A percentile compares a stretch with the other conserved stretches of the same genome.
These are phyloP conservation scores for Cucurbitaria berberidis DNA, from an alignment of 2,329 filamentous ascomycete species.

Conservation along the genomic window DNA sequence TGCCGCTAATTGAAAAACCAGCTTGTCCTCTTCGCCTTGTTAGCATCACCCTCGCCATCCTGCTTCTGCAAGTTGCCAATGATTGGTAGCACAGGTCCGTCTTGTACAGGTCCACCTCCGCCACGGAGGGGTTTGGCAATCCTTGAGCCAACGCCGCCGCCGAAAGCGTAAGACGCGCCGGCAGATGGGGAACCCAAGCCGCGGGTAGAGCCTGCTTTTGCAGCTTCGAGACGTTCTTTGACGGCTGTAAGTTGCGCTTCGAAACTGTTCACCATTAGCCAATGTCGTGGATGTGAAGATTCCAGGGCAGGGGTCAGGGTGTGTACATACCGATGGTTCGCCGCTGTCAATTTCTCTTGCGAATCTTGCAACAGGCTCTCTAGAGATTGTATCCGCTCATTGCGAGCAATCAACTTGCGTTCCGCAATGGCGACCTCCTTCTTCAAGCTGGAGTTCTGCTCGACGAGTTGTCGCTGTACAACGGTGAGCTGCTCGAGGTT, in stretches of 20 bases:
- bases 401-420: constrained; percentile 92
- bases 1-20: constrained; percentile 69
- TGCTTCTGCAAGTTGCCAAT: constrained; percentile 58
- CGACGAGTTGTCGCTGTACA: constrained; percentile 95
- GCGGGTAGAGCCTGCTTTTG: constrained; percentile 88
- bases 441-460: constrained; percentile 94
- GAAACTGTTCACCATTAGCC: constrained; percentile 68
- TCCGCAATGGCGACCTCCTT: constrained; percentile 99
- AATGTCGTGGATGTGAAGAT: background rate
- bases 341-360: constrained; percentile 96
- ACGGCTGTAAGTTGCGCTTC: constrained; percentile 95
- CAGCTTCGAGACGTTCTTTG: constrained; percentile 95
- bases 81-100: constrained; percentile 49
- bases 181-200: constrained; percentile 71
- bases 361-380: constrained; percentile 93
- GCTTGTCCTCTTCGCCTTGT: constrained; percentile 69
- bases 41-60: constrained; percentile 58
- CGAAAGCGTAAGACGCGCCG: constrained; percentile 70
- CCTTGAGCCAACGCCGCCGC: constrained; percentile 57
- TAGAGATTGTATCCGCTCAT: constrained; percentile 94
- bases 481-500: constrained; percentile 98
- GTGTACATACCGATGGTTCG: constrained; percentile 86
- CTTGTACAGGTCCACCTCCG: constrained; percentile 50
- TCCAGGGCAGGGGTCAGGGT: background rate
- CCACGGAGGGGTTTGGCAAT: constrained; percentile 71